phyloP scores from a whole-genome alignment of 2,329 filamentous ascomycete species.

The Fusarium brachygibbosum region DNA sequence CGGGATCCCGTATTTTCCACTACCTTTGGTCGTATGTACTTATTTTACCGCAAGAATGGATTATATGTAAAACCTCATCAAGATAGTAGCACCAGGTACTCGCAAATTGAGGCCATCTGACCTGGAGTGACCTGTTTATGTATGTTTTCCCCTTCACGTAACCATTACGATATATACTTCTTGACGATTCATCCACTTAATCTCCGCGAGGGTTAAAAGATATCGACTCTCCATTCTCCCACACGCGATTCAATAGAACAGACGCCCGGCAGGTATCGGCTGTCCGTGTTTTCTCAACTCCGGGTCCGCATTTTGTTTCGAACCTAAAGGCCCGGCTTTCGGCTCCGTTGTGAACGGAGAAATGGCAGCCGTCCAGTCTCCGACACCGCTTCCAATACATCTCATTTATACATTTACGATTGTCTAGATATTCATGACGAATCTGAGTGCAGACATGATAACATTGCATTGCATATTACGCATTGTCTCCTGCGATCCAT shows the following conservation, averaged over 20 bases:
- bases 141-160: neutral
- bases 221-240: neutral
- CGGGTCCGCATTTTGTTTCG: conserved; percentile 6
- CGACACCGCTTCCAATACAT: neutral
- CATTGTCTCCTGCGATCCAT: neutral
- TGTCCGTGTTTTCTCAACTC: neutral
- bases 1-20: no score
- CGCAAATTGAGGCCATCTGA: neutral
- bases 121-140: neutral
- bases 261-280: no score
- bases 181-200: neutral
- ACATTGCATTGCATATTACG: neutral
- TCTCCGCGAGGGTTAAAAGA: neutral
- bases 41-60: no score
- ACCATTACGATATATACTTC: no score
- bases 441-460: neutral
- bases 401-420: neutral
- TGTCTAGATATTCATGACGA: no score
- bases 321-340: neutral
- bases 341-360: conserved; percentile 5
- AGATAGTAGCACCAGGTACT: no score
- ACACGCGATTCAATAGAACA: neutral
- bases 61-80: no score
- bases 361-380: neutral
- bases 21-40: no score